Percentiles rank a stretch among this genome's conserved stretches.
These are phyloP conservation scores for Hyaloscypha variabilis DNA, from an alignment of 495 filamentous ascomycete genomes.

Conservation along the genomic window DNA sequence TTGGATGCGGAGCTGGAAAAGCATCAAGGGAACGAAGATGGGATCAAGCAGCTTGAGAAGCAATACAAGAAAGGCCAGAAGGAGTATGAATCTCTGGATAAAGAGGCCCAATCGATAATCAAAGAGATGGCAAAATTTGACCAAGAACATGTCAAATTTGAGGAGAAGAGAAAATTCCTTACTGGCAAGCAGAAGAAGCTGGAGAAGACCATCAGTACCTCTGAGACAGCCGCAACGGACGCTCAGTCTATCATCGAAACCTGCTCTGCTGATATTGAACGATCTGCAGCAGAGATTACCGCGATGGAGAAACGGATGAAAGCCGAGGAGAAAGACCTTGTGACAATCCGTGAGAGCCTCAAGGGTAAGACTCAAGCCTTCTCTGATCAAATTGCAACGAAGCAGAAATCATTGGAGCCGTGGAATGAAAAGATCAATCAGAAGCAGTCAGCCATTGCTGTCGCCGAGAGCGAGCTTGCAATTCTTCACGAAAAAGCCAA, in stretches of 20 bases:
- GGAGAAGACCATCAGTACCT: conserved; percentile 79
- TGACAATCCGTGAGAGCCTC: conserved; percentile 75
- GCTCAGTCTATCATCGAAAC: conserved; percentile 78
- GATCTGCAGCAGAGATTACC: conserved; percentile 68
- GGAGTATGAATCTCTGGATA: conserved; percentile 82
- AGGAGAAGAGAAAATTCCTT: conserved; percentile 95
- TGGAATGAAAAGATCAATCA: conserved; percentile 97
- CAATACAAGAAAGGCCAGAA: conserved; percentile 78
- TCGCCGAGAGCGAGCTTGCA: conserved; percentile 90
- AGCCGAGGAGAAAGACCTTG: conserved; percentile 79
- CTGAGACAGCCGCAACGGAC: conserved; percentile 66
- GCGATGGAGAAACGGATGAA: conserved; percentile 74
- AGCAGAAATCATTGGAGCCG: conserved; percentile 93
- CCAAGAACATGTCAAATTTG: conserved; percentile 94
- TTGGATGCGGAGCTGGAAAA: conserved; percentile 89
- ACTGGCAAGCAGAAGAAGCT: conserved; percentile 89
- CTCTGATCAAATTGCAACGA: conserved; percentile 86
- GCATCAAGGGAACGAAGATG: conserved; percentile 86
- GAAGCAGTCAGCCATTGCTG: conserved; percentile 89
- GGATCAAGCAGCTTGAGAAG: conserved; percentile 88
- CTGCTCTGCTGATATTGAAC: conserved; percentile 74
- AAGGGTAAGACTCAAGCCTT: conserved; percentile 95
- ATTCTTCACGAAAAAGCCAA: conserved; percentile 88
- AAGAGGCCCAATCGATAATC: conserved; percentile 72
- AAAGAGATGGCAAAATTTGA: conserved; percentile 93